These are phyloP conservation scores for Lentithecium fluviatile DNA, from an alignment of 495 filamentous ascomycete genomes.

Conservation along the genomic window DNA sequence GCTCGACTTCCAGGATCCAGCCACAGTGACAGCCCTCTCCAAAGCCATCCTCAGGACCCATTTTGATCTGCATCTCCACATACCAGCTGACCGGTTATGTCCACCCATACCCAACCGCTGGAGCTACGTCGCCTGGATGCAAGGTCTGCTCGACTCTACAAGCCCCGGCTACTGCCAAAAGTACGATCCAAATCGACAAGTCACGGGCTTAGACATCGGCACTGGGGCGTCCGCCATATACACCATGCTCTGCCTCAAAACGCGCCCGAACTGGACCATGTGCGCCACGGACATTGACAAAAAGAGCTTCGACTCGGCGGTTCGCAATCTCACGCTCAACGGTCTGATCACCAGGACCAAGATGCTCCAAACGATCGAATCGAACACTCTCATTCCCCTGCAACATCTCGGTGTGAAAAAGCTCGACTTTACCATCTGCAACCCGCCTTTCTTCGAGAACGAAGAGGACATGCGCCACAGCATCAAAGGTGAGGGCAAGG, in stretches of 20 bases:
- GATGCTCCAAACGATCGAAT: slow-evolving; percentile 54
- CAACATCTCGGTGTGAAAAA: slow-evolving; percentile 52
- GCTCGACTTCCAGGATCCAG: slow-evolving; percentile 79
- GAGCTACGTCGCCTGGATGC: slow-evolving; percentile 90
- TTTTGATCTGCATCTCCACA: slow-evolving; percentile 67
- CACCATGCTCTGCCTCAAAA: slow-evolving; percentile 72
- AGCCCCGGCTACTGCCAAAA: slow-evolving; percentile 51
- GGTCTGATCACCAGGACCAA: slow-evolving; percentile 62
- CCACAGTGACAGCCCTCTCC: slow-evolving; percentile 72
- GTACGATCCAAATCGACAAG: slow-evolving; percentile 56
- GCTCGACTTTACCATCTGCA: slow-evolving; percentile 89
- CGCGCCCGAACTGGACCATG: slow-evolving; percentile 61
- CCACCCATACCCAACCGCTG: slow-evolving; percentile 68
- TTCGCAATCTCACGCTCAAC: slow-evolving; percentile 63
- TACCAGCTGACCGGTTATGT: slow-evolving; percentile 79
- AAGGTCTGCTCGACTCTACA: slow-evolving; percentile 78
- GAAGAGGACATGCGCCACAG: slow-evolving; percentile 59
- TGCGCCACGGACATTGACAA: slow-evolving; percentile 68
- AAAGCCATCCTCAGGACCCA: slow-evolving; percentile 73
- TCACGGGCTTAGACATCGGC: slow-evolving; percentile 83
- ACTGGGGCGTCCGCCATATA: slow-evolving; percentile 92
- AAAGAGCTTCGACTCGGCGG: slow-evolving; percentile 63
- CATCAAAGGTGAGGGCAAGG: slow-evolving; percentile 61
- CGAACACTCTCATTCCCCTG: slow-evolving; percentile 60
- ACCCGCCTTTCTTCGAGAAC: slow-evolving; percentile 89